A percentile compares a stretch with the other conserved stretches of the same genome.
Evolutionary conservation across 148 eudicot species (phyloP).

Genomic region (Silene uniflora): DNA sequence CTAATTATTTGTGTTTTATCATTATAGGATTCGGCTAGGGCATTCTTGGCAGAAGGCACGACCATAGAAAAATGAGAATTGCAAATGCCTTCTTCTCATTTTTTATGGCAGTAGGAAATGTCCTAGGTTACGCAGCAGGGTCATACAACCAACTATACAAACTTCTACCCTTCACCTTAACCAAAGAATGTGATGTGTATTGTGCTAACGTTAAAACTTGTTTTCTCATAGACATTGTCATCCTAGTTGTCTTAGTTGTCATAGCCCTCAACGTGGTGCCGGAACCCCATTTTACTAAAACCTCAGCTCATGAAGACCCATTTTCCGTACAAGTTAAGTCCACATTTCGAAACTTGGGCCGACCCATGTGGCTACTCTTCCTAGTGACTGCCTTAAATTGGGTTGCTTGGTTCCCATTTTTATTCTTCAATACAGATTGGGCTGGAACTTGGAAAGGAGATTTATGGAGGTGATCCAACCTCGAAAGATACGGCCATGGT

Average conservation of each 20-base stretch:
- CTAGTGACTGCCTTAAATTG: conserved; percentile 60
- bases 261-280: conserved; percentile 32
- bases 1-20: neutral
- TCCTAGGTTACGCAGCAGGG: conserved; percentile 80
- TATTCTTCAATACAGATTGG: conserved; percentile 72
- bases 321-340: conserved; percentile 44
- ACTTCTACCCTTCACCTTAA: conserved; percentile 54
- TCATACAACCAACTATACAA: conserved; percentile 45
- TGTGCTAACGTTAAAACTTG: conserved; percentile 81
- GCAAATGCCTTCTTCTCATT: conserved; percentile 65
- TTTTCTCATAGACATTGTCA: conserved; percentile 51
- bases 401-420: conserved; percentile 65
- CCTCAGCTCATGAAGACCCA: conserved; percentile 19
- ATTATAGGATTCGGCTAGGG: conserved; percentile 58
- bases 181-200: conserved; percentile 53
- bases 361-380: conserved; percentile 63
- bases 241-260: conserved; percentile 35
- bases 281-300: conserved; percentile 25
- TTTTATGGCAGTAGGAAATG: conserved; percentile 68
- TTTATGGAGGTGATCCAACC: conserved; percentile 51
- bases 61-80: conserved; percentile 37
- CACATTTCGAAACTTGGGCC: conserved; percentile 42
- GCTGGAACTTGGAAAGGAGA: conserved; percentile 63
- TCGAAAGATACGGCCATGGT: conserved; percentile 9
- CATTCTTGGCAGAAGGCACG: conserved; percentile 60